Base-by-base conservation (phyloP, 768 basidiomycete species). In the Agrocybe pediades region DNA sequence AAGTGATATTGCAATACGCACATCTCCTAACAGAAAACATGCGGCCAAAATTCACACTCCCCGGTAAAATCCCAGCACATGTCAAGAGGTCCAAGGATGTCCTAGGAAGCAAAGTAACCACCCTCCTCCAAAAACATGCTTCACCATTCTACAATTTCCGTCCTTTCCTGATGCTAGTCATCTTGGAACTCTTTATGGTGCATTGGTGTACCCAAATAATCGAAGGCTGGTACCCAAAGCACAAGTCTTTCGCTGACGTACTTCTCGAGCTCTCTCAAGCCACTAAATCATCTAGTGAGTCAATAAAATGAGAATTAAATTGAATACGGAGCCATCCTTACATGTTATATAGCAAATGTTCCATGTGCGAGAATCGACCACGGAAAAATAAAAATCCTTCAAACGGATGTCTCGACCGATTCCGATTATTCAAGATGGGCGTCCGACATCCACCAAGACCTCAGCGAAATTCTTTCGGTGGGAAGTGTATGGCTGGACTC, bases 141-240 rank as follows among this genome's bases (percentile, higher is more conserved):
- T 30, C 29, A 15, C 7, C 29, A 13, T 3, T 11, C 13, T 5
- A 4, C 13, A 15, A n/a, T n/a, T n/a, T n/a, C n/a, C n/a, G n/a
- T n/a, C n/a, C n/a, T n/a, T 7, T 30, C 16, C 40, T 41, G 6
- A 41, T 50, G 2, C n/a, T 23, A 30, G n/a, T 50, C 6, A 39
- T 54, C 33, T 39, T 65, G n/a, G 50, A 61, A 36, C 48, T 65
- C 3, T 65, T 59, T 46, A 48, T 65, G 33, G 55, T 58, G 2
- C 52, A 54, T 25, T 65, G 61, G 61, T 61, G 59, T 47, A 47
- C 42, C 2, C 52, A 53, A 0, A 60, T 65, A 20, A 62, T 56
- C 6, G 63, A 65, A 33, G 63, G 53, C 13, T 59, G 23, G 57
- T 65, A 62, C 40, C 63, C 63, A 8, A 57, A 56, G 43, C 59